Evolutionary conservation across 2,329 filamentous ascomycete genomes (phyloP).

Genomic region (Fusarium sp.): DNA sequence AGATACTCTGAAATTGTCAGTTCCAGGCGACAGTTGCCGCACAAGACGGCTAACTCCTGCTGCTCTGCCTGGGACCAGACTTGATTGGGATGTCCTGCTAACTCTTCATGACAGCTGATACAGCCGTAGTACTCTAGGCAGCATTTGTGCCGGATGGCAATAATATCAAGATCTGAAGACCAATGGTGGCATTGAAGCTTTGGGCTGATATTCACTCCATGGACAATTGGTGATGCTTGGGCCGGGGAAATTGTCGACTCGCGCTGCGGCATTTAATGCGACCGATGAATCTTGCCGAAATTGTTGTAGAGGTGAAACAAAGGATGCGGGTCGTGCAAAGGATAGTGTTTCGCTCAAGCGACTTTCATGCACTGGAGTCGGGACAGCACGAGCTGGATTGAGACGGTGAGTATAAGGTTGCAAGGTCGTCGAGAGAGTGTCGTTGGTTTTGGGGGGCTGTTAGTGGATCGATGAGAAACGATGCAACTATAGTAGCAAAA

Average conservation of each 20-base stretch:
- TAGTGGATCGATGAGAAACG: background rate
- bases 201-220: background rate
- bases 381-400: background rate
- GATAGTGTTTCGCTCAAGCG: background rate
- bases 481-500: accelerated
- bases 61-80: constrained; percentile 7
- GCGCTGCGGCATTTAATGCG: constrained; percentile 9
- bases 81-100: background rate
- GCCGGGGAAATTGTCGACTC: background rate
- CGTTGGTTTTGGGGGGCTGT: background rate
- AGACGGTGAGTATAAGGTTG: accelerated
- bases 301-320: accelerated
- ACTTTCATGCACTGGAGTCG: no score
- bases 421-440: no score
- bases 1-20: constrained; percentile 8
- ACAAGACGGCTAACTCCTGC: constrained; percentile 7
- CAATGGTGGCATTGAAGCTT: constrained; percentile 15
- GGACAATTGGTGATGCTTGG: background rate
- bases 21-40: background rate
- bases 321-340: accelerated
- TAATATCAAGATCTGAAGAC: constrained; percentile 16
- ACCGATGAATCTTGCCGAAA: accelerated
- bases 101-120: constrained; percentile 17
- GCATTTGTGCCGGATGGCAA: constrained; percentile 18
- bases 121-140: constrained; percentile 20